phyloP scores from a whole-genome alignment of 1,139 yeast genomes.

The Geotrichum restrictum region DNA sequence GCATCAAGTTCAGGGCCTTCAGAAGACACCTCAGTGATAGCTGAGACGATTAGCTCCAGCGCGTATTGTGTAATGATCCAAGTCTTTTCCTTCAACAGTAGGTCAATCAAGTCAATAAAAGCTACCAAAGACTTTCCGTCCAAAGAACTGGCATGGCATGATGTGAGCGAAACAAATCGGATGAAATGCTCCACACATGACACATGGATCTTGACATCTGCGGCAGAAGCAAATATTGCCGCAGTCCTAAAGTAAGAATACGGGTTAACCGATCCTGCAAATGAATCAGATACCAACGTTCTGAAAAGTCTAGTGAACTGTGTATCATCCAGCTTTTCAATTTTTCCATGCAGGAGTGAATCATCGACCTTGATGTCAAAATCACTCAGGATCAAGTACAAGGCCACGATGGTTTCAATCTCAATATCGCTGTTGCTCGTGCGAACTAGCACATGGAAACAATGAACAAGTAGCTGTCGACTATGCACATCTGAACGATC shows the following conservation, averaged over 20 bases:
- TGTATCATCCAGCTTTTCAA: slow-evolving; percentile 6
- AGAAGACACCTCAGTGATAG: slow-evolving; percentile 37
- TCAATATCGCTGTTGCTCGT: slow-evolving; percentile 1
- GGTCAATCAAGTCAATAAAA: slow-evolving; percentile 37
- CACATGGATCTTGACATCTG: slow-evolving; percentile 6
- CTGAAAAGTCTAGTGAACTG: slow-evolving; percentile 7
- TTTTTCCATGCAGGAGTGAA: neutral
- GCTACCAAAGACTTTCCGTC: slow-evolving; percentile 9
- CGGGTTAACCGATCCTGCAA: slow-evolving; percentile 1
- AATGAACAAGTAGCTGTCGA: slow-evolving; percentile 8
- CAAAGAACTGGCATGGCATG: neutral
- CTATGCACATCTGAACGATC: neutral
- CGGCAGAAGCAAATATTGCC: slow-evolving; percentile 13
- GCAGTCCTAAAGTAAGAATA: slow-evolving; percentile 13
- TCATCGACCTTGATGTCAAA: slow-evolving; percentile 14
- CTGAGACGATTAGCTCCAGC: slow-evolving; percentile 50
- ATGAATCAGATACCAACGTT: slow-evolving; percentile 5
- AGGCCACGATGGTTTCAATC: slow-evolving; percentile 14
- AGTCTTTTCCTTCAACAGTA: slow-evolving; percentile 46
- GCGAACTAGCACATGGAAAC: slow-evolving; percentile 14
- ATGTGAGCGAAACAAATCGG: slow-evolving; percentile 3
- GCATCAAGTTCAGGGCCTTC: slow-evolving; percentile 11
- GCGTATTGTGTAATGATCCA: slow-evolving; percentile 69
- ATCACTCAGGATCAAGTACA: slow-evolving; percentile 12
- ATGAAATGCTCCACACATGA: slow-evolving; percentile 10